Evolutionary conservation across 495 filamentous ascomycete genomes (phyloP).

Genomic region (Bombardia bombarda): DNA sequence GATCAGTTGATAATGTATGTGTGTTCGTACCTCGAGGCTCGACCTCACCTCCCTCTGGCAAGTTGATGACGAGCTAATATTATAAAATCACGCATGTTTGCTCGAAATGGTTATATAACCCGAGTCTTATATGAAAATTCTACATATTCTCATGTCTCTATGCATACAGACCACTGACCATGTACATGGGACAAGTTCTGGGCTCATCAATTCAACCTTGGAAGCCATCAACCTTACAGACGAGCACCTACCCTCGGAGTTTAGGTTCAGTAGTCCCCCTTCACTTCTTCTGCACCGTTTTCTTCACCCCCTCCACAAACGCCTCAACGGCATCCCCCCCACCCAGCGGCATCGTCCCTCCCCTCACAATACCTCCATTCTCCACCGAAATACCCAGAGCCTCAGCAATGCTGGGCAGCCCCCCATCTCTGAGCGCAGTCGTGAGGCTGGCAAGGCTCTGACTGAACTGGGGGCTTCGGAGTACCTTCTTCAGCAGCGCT

Average conservation of each 20-base stretch:
- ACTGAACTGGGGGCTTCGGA: conserved; percentile 84
- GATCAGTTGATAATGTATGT: too few relatives aligned
- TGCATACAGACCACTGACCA: background rate
- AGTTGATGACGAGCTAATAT: too few relatives aligned
- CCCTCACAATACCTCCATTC: conserved; percentile 72
- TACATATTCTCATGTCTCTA: too few relatives aligned
- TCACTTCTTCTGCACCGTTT: conserved; percentile 52
- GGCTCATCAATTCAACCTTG: too few relatives aligned
- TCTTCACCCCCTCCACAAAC: conserved; percentile 81
- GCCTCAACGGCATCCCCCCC: conserved; percentile 84
- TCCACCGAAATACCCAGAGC: conserved; percentile 70
- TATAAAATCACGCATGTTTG: too few relatives aligned
- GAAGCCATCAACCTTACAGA: too few relatives aligned
- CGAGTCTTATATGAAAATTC: too few relatives aligned
- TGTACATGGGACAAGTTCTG: background rate
- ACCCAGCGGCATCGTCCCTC: conserved; percentile 71
- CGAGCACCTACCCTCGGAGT: too few relatives aligned
- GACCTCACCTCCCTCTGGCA: too few relatives aligned
- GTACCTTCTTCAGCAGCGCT: conserved; percentile 67
- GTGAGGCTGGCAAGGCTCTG: conserved; percentile 82
- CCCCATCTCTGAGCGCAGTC: conserved; percentile 84
- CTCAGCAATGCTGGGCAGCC: conserved; percentile 79
- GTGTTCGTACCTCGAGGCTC: too few relatives aligned
- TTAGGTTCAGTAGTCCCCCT: background rate
- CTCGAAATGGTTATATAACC: too few relatives aligned